Percentiles rank a stretch among this genome's conserved stretches.
Conservation (phyloP, 2,329 filamentous ascomycete genomes). For the Fusarium austroafricanum region DNA sequence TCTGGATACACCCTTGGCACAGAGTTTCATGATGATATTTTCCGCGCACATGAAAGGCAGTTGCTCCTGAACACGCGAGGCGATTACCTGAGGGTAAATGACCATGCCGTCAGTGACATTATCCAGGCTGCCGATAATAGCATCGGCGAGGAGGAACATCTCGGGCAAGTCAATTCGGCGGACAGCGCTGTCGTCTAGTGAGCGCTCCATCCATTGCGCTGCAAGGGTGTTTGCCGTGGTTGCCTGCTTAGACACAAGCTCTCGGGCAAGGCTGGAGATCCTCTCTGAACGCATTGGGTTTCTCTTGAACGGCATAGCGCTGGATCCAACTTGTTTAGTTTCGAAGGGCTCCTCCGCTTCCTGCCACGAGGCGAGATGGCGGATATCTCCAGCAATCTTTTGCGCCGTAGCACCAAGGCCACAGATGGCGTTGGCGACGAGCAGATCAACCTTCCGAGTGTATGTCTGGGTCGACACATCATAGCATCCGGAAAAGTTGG, state of each 20-base stretch:
- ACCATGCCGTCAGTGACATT: constrained; percentile 38
- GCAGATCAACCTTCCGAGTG: constrained; percentile 82
- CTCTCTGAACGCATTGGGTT: constrained; percentile 29
- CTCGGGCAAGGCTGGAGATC: constrained; percentile 9
- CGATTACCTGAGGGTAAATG: constrained; percentile 26
- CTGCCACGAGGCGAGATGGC: constrained; percentile 80
- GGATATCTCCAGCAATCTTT: constrained; percentile 76
- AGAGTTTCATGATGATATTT: constrained; percentile 35
- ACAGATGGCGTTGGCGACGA: constrained; percentile 78
- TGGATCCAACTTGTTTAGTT: not conserved
- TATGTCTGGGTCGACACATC: constrained; percentile 35
- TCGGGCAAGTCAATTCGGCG: constrained; percentile 35
- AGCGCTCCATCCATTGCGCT: constrained; percentile 24
- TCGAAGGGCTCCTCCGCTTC: constrained; percentile 73
- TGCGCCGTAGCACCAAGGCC: constrained; percentile 81
- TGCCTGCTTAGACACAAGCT: constrained; percentile 13
- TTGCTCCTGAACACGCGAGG: constrained; percentile 8
- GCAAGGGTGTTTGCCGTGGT: constrained; percentile 15
- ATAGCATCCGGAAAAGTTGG: constrained; percentile 23
- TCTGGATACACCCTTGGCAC: constrained; percentile 29
- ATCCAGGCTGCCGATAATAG: constrained; percentile 24
- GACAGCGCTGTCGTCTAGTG: constrained; percentile 17
- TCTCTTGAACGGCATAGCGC: constrained; percentile 23
- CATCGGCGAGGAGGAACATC: constrained; percentile 29
- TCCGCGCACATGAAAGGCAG: constrained; percentile 34